Evolutionary conservation across 2,329 filamentous ascomycete genomes (phyloP), one percentile per base, ranked within the genome.

Genomic region (Colletotrichum lupini): DNA sequence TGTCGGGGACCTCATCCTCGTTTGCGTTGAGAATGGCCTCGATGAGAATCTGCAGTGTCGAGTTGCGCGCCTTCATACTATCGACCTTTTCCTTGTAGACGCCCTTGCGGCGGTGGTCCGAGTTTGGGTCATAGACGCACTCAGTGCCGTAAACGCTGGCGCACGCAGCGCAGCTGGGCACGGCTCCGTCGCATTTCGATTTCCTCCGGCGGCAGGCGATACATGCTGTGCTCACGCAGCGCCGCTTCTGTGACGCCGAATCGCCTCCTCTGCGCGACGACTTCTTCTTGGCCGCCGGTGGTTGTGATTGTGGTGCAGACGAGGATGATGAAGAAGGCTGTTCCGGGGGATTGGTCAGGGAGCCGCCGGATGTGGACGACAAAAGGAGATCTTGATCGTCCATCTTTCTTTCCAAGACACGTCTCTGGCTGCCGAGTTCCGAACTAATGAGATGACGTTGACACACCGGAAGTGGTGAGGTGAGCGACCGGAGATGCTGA

Each of bases 41-140:
- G 75, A 98, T 92, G 49, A 98, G 87, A n/a, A 95, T 95, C 81
- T 98, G 94, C 68, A 98, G 86, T 1, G 96, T 98, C 46, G 94
- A 94, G 79, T 92, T 95, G 75, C 92, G 92, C 26, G 95, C 95
- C 84, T 97, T 97, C 81, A 96, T 89, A 79, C 91, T 94, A 82
- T 98, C 95, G 28, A 93, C 91, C 82, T 98, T 97, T 83, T 98
- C 95, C 79, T 96, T 95, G 82, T 98, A 98, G 61, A 98, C 97
- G 73, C 97, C 97, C 82, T 98, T 98, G 63, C 97, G 92, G 62
- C 97, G 93, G 82, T 98, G 95, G 82, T 99, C 97, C 72, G 95
- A 98, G 80, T 95, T 97, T 4, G 95, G 96, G 80, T 98, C 96
- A 86, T 98, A 98, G 76, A 98, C 88, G 82, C 97, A 98, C 84